Evolutionary conservation across 2,329 filamentous ascomycete species (phyloP), one percentile per base, ranked within the genome.

Genomic region (Colletotrichum magnum): DNA sequence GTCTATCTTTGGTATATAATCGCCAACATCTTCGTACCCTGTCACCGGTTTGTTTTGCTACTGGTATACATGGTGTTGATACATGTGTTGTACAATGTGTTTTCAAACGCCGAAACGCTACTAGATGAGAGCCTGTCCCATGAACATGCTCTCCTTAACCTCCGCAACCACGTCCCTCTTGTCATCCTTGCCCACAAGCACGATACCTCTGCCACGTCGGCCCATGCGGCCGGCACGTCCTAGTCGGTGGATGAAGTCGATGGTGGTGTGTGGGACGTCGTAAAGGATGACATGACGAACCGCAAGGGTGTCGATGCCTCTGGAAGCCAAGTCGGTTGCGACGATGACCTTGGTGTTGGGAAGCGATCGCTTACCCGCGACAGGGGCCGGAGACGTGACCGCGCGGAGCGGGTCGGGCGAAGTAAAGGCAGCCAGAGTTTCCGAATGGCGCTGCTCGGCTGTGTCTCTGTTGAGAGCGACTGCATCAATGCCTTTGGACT

Each of bases 211-310:
- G 16, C 96, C 96, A 78, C 96, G 88, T 71, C 94, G 89, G 3
- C 94, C 94, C 94, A 98, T 98, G 41, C 96, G 89, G 0, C 96
- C 96, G 1, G 96, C 94, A 66, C 96, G 89, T 16, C 96, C 96
- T 5, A 98, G 89, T 16, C 97, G 92, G 80, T 99, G 97, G 76
- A 99, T 98, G 76, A 99, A 99, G 80, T 99, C 97, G 69, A 99
- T 97, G 0, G 94, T 97, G 0, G 94, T 97, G 78, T 98, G 95
- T 5, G 96, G 96, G n/a, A 99, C 95, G 78, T 99, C 94, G 79
- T 97, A 98, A 28, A 99, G 83, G 63, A 99, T 92, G 60, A 99
- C 96, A 73, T 97, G 94, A 66, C 93, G 89, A 18, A 98, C 95
- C 18, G 94, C 92, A 36, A 98, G 82, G 0, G 96, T 99, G 79